Base-by-base conservation (phyloP, 768 basidiomycete species). In the Pholiota microspora region DNA sequence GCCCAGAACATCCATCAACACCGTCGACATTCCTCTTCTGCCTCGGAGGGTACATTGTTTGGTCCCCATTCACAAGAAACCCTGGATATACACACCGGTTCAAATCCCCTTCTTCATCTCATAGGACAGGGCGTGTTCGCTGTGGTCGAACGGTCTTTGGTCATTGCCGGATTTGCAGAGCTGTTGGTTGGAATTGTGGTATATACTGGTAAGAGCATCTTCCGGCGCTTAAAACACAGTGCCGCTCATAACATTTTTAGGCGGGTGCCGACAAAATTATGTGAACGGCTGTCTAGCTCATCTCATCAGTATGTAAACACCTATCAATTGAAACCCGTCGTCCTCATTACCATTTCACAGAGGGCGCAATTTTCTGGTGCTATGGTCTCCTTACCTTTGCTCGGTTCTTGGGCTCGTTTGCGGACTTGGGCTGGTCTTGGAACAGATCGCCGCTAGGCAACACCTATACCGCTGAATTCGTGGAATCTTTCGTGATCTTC, bases 371-470 rank as follows among this genome's bases (percentile, higher is more conserved):
- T 59, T 98, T 98, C 73, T 93, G 93, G 85, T 83, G 81, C 54
- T 98, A 93, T 69, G 96, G 95, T 6, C 70, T 98, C 4, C 68
- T 91, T 47, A 84, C 90, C 0, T 98, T 97, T 67, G 89, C 84
- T n/a, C 88, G 96, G n/a, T 98, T 91, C 74, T 82, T 96, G 45
- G 95, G 95, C 24, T 83, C 91, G 4, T 94, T 86, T 68, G 80
- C 92, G 21, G 84, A 91, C 46, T 70, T 84, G 27, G 96, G 96
- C 3, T 98, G 95, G 95, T 92, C 96, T 13, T 98, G 95, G 95
- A 98, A 98, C 67, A 73, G 79, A 24, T 74, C 83, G 0, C 87
- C 85, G 0, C 68, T 71, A 3, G 73, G 74, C 18, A 70, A 72
- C 21, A 72, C 72, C 42, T 76, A 79, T 7, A 83, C 85, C 6